A percentile compares a stretch with the other conserved stretches of the same genome.
Conservation (phyloP, 2,329 filamentous ascomycete genomes). For the Nigrograna mackinnonii region DNA sequence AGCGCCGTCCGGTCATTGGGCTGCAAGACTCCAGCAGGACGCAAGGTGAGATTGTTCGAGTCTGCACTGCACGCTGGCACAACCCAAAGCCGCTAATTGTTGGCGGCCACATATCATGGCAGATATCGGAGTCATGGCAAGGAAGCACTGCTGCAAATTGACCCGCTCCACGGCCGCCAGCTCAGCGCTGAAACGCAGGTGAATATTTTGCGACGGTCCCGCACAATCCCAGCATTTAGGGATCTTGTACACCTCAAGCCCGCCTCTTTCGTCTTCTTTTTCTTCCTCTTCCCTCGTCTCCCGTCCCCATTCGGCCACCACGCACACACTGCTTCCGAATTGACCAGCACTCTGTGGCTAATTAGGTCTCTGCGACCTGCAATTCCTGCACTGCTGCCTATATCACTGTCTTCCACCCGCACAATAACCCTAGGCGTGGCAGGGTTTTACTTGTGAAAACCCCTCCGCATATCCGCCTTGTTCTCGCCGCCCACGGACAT, state of each 20-base stretch:
- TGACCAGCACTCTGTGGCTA: slow-evolving; percentile 39
- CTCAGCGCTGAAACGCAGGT: slow-evolving; percentile 39
- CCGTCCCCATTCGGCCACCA: slow-evolving; percentile 33
- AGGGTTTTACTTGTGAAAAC: slow-evolving; percentile 43
- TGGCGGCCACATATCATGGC: slow-evolving; percentile 38
- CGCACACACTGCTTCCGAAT: slow-evolving; percentile 28
- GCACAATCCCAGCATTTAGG: slow-evolving; percentile 30
- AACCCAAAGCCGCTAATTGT: slow-evolving; percentile 33
- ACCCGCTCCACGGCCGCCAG: slow-evolving; percentile 39
- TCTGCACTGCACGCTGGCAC: slow-evolving; percentile 33
- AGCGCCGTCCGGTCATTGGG: slow-evolving; percentile 35
- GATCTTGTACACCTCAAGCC: slow-evolving; percentile 38
- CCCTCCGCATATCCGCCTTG: slow-evolving; percentile 36
- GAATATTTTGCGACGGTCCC: slow-evolving; percentile 39
- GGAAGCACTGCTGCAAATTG: slow-evolving; percentile 35
- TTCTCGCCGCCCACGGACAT: slow-evolving; percentile 35
- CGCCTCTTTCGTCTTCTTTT: slow-evolving; percentile 30
- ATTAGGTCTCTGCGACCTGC: slow-evolving; percentile 35
- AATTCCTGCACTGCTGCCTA: slow-evolving; percentile 45
- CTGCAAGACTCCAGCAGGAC: slow-evolving; percentile 24
- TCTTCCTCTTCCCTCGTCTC: slow-evolving; percentile 24
- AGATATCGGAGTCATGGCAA: slow-evolving; percentile 28
- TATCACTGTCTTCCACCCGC: slow-evolving; percentile 34
- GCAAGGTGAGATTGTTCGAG: slow-evolving; percentile 41
- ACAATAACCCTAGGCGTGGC: slow-evolving; percentile 43